A percentile compares a stretch with the other conserved stretches of the same genome.
These are phyloP conservation scores for Lecanicillium sp. DNA, from an alignment of 2,329 filamentous ascomycete genomes.

Conservation along the genomic window DNA sequence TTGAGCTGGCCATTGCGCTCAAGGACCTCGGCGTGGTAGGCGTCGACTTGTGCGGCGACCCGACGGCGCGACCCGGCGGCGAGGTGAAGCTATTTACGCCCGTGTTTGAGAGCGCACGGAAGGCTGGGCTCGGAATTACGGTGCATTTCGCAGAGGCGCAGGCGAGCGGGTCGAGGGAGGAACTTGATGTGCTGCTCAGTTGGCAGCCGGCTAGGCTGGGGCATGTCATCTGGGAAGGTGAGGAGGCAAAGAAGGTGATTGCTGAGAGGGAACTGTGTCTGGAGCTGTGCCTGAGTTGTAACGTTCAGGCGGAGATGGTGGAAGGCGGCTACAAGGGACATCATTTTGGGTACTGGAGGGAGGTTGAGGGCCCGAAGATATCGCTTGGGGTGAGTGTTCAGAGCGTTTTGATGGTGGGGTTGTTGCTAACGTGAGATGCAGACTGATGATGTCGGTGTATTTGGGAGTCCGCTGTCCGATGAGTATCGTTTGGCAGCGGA, in stretches of 20 bases:
- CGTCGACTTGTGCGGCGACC: conserved; percentile 74
- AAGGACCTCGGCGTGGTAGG: conserved; percentile 54
- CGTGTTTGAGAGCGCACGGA: conserved; percentile 50
- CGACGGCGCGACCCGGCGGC: conserved; percentile 41
- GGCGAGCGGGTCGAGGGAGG: conserved; percentile 45
- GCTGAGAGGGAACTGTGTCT: conserved; percentile 49
- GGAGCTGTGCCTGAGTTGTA: conserved; percentile 74
- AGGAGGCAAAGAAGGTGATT: conserved; percentile 49
- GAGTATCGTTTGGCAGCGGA: conserved; percentile 68
- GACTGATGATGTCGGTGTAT: conserved; percentile 81
- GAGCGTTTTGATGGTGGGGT: not conserved
- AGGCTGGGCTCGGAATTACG: conserved; percentile 53
- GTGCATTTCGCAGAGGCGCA: conserved; percentile 72
- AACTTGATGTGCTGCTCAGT: conserved; percentile 56
- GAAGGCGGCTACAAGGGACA: conserved; percentile 58
- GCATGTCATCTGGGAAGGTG: conserved; percentile 69
- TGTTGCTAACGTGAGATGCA: conserved; percentile 22
- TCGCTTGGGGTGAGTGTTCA: conserved; percentile 56
- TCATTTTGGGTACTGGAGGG: conserved; percentile 70
- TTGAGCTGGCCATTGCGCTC: conserved; percentile 55
- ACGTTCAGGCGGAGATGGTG: conserved; percentile 69
- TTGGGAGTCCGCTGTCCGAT: conserved; percentile 66
- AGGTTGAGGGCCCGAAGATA: conserved; percentile 49
- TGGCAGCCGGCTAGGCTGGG: conserved; percentile 65
- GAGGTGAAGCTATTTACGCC: conserved; percentile 51